Conservation (phyloP, 805 yeast species). For the Komagataella ulmi region DNA sequence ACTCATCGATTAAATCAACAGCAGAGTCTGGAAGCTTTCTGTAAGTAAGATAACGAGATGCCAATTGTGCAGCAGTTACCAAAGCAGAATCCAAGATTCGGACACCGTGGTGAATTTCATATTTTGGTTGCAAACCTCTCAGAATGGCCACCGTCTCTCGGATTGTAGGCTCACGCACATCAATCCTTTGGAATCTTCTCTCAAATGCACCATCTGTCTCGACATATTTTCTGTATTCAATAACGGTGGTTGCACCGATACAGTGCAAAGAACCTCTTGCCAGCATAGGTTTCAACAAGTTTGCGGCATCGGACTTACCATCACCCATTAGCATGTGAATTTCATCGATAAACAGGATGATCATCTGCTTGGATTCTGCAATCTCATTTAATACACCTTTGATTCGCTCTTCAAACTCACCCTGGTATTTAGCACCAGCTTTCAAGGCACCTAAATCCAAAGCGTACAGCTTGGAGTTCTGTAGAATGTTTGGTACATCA, state of each 20-base stretch:
- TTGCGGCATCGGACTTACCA: slow-evolving; percentile 95
- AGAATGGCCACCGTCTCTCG: slow-evolving; percentile 91
- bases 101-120: slow-evolving; percentile 96
- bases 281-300: slow-evolving; percentile 89
- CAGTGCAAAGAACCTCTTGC: slow-evolving; percentile 96
- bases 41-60: slow-evolving; percentile 87
- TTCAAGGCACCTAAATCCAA: slow-evolving; percentile 92
- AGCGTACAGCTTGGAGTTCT: slow-evolving; percentile 70
- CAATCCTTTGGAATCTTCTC: slow-evolving; percentile 95
- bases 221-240: slow-evolving; percentile 84
- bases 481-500: slow-evolving; percentile 85
- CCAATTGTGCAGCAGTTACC: slow-evolving; percentile 89
- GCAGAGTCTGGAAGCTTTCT: slow-evolving; percentile 96
- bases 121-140: slow-evolving; percentile 90
- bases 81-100: slow-evolving; percentile 89
- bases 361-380: slow-evolving; percentile 74
- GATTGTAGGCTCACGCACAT: slow-evolving; percentile 86
- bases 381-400: slow-evolving; percentile 94
- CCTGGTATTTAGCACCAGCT: slow-evolving; percentile 98
- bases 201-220: slow-evolving; percentile 98
- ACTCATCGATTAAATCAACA: slow-evolving; percentile 88
- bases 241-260: slow-evolving; percentile 95
- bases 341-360: slow-evolving; percentile 89
- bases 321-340: slow-evolving; percentile 99
- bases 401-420: slow-evolving; percentile 96